Base-by-base conservation (phyloP, 139 green algal genomes). In the Chlamydomonas schloesseri region DNA sequence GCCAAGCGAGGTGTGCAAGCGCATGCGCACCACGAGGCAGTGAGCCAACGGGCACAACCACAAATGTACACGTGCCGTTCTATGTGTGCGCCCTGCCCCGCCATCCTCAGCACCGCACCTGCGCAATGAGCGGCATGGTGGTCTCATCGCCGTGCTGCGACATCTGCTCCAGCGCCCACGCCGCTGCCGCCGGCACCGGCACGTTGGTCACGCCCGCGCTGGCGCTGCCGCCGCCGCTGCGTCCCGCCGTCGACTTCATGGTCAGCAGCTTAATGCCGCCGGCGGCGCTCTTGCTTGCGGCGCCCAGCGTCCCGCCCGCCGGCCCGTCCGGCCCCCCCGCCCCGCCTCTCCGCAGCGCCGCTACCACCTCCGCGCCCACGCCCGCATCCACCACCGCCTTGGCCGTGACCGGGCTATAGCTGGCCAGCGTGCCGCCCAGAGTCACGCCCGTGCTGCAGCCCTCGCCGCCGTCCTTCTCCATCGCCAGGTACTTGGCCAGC, bases 91-190 rank as follows among this genome's bases (percentile, higher is more conserved):
- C n/a, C n/a, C n/a, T n/a, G n/a, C n/a, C n/a, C n/a, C n/a, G n/a
- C n/a, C n/a, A n/a, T n/a, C n/a, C n/a, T n/a, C n/a, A n/a, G n/a
- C n/a, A 8, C 42, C 42, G 5, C 42, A 50, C 42, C 42, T 50
- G 73, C 36, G 55, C 58, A 17, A 91, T 83, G 4, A 93, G 72
- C 65, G 82, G 76, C 77, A 83, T 86, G 11, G 88, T 58, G 1
- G 50, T 83, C 18, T 89, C 84, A 6, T 86, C 72, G 47, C 88
- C 86, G 75, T 93, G 90, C 62, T 80, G 74, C 47, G 85, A 76
- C 67, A 90, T 81, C 85, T 91, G 86, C 77, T 90, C 90, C 62
- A 92, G 37, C n/a, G 86, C 86, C 90, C 90, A 93, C 18, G 88
- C 85, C 26, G 85, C 82, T 6, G 82, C 84, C 11, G 72, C 81